Conservation (phyloP, 1,284 basidiomycete species). For the Leccinum proliferum region DNA sequence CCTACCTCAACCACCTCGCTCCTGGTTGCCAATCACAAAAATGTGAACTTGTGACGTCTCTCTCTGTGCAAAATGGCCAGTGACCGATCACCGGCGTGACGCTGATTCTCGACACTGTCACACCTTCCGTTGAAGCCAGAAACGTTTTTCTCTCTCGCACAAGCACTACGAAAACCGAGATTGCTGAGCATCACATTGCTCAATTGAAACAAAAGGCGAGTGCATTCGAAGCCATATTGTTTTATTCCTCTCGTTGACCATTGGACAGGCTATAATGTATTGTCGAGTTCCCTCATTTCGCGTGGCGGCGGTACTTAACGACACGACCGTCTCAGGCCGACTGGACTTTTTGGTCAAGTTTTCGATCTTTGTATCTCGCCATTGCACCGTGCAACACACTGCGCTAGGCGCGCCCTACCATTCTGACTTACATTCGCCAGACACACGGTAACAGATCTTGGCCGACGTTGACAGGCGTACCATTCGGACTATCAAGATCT, state of each 20-base stretch:
- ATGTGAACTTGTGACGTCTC: no score
- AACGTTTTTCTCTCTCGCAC: no score
- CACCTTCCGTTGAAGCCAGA: no score
- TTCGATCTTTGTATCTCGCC: constrained; percentile 29
- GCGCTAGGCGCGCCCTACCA: constrained; percentile 53
- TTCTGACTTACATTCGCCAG: constrained; percentile 31
- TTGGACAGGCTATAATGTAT: constrained; percentile 11
- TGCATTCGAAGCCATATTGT: background rate
- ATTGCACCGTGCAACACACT: constrained; percentile 35
- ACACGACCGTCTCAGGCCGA: constrained; percentile 54
- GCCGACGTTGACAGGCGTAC: constrained; percentile 37
- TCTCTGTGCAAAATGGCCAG: no score
- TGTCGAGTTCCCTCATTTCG: constrained; percentile 30
- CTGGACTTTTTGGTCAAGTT: constrained; percentile 46
- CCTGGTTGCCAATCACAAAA: no score
- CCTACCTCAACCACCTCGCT: no score
- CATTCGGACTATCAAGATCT: constrained; percentile 42
- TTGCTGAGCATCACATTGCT: constrained; percentile 33
- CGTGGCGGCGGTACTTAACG: constrained; percentile 47
- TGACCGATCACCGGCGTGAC: no score
- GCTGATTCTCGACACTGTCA: no score
- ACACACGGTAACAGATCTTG: constrained; percentile 37
- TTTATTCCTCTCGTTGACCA: constrained; percentile 6
- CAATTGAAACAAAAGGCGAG: constrained; percentile 34
- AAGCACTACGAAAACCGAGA: constrained; percentile 16